Conservation (phyloP, 805 yeast genomes). For the Yarrowia porcina region DNA sequence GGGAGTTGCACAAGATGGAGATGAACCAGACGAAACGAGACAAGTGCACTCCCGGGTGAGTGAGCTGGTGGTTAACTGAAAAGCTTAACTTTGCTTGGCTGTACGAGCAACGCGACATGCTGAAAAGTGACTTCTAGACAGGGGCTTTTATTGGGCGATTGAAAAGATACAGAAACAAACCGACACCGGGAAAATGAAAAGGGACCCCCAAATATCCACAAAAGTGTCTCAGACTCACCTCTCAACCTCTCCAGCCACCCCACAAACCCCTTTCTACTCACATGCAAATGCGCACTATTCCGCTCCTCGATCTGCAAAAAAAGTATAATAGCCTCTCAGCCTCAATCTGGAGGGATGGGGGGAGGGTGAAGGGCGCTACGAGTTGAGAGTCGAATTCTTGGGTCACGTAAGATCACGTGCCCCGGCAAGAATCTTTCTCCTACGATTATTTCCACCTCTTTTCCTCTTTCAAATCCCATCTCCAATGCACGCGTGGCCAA, state of each 20-base stretch:
- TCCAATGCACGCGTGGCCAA: background rate
- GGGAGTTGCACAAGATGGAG: background rate
- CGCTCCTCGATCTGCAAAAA: slow-evolving; percentile 8
- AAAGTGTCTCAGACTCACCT: no score
- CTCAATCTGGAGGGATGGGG: background rate
- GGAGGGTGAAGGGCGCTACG: no score
- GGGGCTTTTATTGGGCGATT: background rate
- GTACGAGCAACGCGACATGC: background rate
- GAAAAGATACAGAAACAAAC: background rate
- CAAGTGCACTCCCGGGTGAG: background rate
- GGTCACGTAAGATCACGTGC: no score
- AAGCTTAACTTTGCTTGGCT: background rate
- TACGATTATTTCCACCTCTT: no score
- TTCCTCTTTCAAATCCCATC: background rate
- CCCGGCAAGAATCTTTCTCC: no score
- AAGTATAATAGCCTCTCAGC: slow-evolving; percentile 7
- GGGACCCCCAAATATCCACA: background rate
- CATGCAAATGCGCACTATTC: background rate
- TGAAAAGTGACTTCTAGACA: background rate
- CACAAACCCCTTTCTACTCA: background rate
- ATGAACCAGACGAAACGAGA: background rate
- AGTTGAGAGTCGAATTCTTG: no score
- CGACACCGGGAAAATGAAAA: no score
- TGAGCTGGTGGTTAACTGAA: background rate
- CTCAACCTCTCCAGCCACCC: no score